Percentiles rank a stretch among this genome's conserved stretches.
Evolutionary conservation across 2,329 filamentous ascomycete species (phyloP).

Genomic region (Phaeoacremonium minimum): DNA sequence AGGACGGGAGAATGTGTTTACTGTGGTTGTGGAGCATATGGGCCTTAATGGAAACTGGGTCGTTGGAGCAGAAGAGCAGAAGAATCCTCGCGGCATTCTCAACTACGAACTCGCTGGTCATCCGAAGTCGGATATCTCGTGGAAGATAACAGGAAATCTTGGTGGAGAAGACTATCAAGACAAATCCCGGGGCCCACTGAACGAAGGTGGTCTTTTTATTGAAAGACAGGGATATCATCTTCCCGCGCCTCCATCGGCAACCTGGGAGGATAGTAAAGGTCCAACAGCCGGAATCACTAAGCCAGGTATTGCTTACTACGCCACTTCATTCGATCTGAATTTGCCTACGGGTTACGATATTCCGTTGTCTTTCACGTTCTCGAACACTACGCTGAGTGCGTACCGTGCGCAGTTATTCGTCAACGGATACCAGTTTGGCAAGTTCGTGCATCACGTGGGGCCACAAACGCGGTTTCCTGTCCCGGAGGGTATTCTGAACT

Average conservation of each 20-base stretch:
- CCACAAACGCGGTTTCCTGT: slow-evolving; percentile 70
- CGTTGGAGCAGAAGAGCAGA: slow-evolving; percentile 51
- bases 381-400: slow-evolving; percentile 29
- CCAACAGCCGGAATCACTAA: no score
- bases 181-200: slow-evolving; percentile 51
- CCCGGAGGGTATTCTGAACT: slow-evolving; percentile 68
- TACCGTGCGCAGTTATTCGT: slow-evolving; percentile 66
- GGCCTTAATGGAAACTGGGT: slow-evolving; percentile 61
- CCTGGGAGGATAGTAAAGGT: slow-evolving; percentile 37
- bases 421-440: slow-evolving; percentile 69
- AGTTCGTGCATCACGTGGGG: slow-evolving; percentile 64
- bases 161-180: slow-evolving; percentile 56
- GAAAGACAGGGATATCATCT: slow-evolving; percentile 59
- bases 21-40: slow-evolving; percentile 65
- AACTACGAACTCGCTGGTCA: slow-evolving; percentile 48
- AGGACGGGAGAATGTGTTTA: no score
- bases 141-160: slow-evolving; percentile 61
- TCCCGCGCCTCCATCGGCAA: slow-evolving; percentile 41
- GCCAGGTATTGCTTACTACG: slow-evolving; percentile 58
- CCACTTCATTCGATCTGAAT: slow-evolving; percentile 48
- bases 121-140: slow-evolving; percentile 46
- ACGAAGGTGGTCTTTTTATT: slow-evolving; percentile 53
- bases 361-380: slow-evolving; percentile 56
- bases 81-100: slow-evolving; percentile 53
- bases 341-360: slow-evolving; percentile 54